A percentile compares a stretch with the other conserved stretches of the same genome.
These are phyloP conservation scores for Thinopyrum elongatum DNA, from an alignment of 176 grass and related monocot genomes.

Conservation along the genomic window DNA sequence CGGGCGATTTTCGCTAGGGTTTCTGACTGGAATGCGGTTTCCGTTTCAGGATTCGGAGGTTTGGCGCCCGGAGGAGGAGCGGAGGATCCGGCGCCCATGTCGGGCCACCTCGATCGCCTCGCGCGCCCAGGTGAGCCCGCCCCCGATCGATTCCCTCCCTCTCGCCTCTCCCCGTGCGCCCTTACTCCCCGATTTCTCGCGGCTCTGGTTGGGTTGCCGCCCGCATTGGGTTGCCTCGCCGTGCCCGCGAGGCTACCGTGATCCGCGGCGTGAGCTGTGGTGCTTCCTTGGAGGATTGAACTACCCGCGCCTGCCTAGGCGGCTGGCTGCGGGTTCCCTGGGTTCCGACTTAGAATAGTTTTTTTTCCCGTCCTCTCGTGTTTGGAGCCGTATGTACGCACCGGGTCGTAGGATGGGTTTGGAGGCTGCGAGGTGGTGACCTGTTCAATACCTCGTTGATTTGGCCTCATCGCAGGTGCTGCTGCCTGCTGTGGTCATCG, in stretches of 20 bases:
- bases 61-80: not conserved
- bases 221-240: not conserved
- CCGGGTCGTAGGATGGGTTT: not conserved
- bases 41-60: constrained; percentile 42
- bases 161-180: not conserved
- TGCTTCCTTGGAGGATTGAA: not conserved
- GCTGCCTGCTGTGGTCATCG: not conserved
- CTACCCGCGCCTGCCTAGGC: not conserved
- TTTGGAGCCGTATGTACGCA: not conserved
- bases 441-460: not conserved
- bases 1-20: constrained; percentile 22
- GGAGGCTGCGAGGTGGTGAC: constrained; percentile 5
- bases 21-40: constrained; percentile 78
- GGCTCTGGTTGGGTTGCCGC: not conserved
- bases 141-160: not conserved
- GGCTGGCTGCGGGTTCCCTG: not conserved
- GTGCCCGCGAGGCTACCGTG: not conserved
- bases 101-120: constrained; percentile 83
- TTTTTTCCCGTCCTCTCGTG: not conserved
- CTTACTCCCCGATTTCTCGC: not conserved
- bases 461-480: not conserved
- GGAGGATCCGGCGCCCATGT: constrained; percentile 49
- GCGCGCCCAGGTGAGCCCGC: constrained; percentile 57
- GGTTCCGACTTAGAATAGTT: not conserved
- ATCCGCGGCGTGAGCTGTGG: not conserved